Base-by-base conservation (phyloP, 192 early-diverging fungal species). In the Coemansia umbellata region DNA sequence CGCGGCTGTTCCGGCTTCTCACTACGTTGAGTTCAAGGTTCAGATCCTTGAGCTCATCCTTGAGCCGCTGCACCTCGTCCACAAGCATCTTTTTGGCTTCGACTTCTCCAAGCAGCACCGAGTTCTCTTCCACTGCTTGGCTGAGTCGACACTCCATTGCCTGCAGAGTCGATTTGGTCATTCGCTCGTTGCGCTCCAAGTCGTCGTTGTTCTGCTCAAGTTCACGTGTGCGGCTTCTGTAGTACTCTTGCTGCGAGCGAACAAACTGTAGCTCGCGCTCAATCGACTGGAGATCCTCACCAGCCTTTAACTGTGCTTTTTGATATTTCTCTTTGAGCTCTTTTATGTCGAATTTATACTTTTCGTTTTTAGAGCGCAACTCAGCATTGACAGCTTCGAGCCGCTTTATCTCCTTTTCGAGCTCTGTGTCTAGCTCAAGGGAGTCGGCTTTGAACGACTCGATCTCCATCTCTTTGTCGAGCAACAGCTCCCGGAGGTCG, bases 201-300 rank as follows among this genome's bases (percentile, higher is more conserved):
- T 90, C 87, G 49, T 90, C 88, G 67, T 86, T 88, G 31, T 88
- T 81, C 61, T 87, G 80, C 64, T 90, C 88, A 13, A 90, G 54
- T 50, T 88, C 87, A 13, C 85, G 78, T 18, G 83, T 85, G 39
- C 84, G 82, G 58, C 86, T 83, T 58, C 81, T 78, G 61, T 85
- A 90, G 50, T 68, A 80, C 45, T 87, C 84, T 21, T 84, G 80
- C 48, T 85, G 81, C 31, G 80, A 79, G 64, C 83, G 79, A 31
- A 90, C 64, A 59, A 81, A 76, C 43, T 90, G 87, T 28, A 90
- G 73, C 56, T 90, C 87, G 37, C 87, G 73, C 62, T 87, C 83
- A 60, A 90, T 83, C 55, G 85, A 85, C 27, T 71, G 77, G 55
- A 85, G 72, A 14, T 75, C 78, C 24, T 79, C 61, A 44, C 84